These are phyloP conservation scores for Pulveroboletus sp. DNA, from an alignment of 1,284 basidiomycete genomes.

Conservation along the genomic window DNA sequence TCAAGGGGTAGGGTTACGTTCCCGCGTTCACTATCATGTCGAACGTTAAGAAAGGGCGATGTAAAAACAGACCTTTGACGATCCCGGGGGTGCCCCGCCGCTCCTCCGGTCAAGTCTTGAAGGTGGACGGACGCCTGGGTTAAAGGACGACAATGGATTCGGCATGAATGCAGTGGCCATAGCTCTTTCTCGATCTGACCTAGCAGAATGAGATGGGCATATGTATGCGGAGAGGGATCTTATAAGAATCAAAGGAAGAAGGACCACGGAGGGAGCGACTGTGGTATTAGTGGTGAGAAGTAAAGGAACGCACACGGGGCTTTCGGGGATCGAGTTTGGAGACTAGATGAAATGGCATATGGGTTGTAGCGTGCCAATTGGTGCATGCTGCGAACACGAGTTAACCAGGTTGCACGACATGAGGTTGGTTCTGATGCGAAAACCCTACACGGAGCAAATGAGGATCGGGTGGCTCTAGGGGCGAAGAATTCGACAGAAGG, in stretches of 20 bases:
- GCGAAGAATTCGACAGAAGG: constrained; percentile 26
- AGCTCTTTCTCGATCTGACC: constrained; percentile 24
- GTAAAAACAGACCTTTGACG: constrained; percentile 33
- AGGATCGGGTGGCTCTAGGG: constrained; percentile 40
- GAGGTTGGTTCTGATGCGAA: constrained; percentile 38
- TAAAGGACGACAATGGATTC: constrained; percentile 32
- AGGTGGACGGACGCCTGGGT: constrained; percentile 35
- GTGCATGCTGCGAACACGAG: constrained; percentile 39
- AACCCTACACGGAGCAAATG: constrained; percentile 39
- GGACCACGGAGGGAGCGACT: constrained; percentile 30
- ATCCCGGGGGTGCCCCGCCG: constrained; percentile 23
- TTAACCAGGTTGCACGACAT: constrained; percentile 41
- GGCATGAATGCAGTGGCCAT: constrained; percentile 36
- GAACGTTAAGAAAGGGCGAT: constrained; percentile 1
- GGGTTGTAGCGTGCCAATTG: constrained; percentile 30
- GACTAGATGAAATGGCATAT: constrained; percentile 32
- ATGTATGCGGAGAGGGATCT: constrained; percentile 18
- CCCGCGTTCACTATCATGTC: constrained; percentile 20
- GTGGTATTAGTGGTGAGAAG: constrained; percentile 34
- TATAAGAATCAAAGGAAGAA: constrained; percentile 27
- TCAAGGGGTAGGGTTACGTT: constrained; percentile 3
- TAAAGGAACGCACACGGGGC: constrained; percentile 27
- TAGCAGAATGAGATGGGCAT: constrained; percentile 31
- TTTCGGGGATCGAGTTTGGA: constrained; percentile 30
- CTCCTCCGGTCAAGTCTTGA: constrained; percentile 35